Percentiles rank a stretch among this genome's conserved stretches.
Evolutionary conservation across 169 alveolate genomes (phyloP).

Genomic region (Plasmodium knowlesi): DNA sequence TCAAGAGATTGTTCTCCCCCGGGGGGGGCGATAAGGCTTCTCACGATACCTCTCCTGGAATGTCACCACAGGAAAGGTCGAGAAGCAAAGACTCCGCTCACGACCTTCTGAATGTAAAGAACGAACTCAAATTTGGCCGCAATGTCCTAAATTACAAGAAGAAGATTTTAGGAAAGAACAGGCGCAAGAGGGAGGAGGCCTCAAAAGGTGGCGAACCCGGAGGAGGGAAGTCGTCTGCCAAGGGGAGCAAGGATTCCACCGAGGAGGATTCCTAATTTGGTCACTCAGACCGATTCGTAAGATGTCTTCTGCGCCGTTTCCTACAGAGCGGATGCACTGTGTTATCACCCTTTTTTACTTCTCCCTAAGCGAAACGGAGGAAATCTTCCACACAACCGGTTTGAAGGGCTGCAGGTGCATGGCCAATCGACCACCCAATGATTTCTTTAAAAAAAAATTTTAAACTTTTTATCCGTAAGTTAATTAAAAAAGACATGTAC

Average conservation of each 20-base stretch:
- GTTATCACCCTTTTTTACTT: background rate
- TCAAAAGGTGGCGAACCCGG: background rate
- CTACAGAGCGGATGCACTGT: background rate
- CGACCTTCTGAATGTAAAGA: background rate
- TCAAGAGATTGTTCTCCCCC: constrained; percentile 27
- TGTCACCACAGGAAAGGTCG: background rate
- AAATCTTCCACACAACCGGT: background rate
- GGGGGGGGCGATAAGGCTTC: background rate
- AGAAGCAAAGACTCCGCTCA: background rate
- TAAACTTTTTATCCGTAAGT: background rate
- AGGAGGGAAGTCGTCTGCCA: background rate
- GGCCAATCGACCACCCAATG: background rate
- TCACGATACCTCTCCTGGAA: background rate
- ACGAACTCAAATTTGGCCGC: constrained; percentile 49
- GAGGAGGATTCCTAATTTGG: background rate
- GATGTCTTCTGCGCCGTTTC: background rate
- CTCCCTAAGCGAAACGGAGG: background rate
- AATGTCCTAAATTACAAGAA: constrained; percentile 54
- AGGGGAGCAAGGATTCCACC: background rate
- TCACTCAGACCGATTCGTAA: background rate
- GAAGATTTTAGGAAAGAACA: constrained; percentile 6
- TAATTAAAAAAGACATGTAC: background rate
- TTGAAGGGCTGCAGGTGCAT: background rate
- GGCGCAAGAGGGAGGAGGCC: constrained; percentile 14
- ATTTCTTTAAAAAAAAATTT: background rate